phyloP scores from a whole-genome alignment of 129 eudicot species.

The Flaveria sonorensis region DNA sequence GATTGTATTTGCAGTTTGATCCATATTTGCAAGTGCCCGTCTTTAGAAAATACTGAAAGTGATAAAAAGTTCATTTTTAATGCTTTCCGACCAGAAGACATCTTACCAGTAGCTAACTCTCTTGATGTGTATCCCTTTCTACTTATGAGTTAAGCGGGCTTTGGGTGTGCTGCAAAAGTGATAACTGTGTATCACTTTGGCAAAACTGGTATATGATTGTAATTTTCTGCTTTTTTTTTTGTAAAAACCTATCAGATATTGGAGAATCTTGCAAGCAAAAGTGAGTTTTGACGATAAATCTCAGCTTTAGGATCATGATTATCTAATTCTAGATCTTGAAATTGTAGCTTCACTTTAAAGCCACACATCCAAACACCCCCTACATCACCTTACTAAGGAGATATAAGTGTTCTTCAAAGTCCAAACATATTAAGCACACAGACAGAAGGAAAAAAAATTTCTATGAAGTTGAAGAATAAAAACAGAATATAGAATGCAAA shows the following conservation, averaged over 20 bases:
- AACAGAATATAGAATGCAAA: not conserved
- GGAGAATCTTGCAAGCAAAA: not conserved
- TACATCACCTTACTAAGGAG: not conserved
- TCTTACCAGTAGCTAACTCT: not conserved
- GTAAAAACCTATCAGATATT: not conserved
- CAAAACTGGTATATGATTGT: not conserved
- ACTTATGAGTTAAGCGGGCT: not conserved
- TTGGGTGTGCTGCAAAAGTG: not conserved
- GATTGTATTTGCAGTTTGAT: slow-evolving; percentile 81
- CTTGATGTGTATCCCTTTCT: too few species aligned
- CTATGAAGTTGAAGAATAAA: not conserved
- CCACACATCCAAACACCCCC: not conserved
- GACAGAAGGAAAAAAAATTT: not conserved
- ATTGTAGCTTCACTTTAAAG: too few species aligned
- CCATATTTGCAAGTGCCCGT: slow-evolving; percentile 95
- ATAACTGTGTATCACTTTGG: not conserved
- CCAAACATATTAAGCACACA: not conserved
- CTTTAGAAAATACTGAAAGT: slow-evolving; percentile 71
- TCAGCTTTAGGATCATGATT: slow-evolving; percentile 8
- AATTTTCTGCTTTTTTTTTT: not conserved
- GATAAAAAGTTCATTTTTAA: not conserved
- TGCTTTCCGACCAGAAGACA: not conserved
- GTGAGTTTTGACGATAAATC: not conserved
- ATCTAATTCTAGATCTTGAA: not conserved
- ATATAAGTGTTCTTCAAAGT: not conserved